Evolutionary conservation across 2,329 filamentous ascomycete genomes (phyloP), one percentile per base, ranked within the genome.

Genomic region (Rutstroemia sp.): DNA sequence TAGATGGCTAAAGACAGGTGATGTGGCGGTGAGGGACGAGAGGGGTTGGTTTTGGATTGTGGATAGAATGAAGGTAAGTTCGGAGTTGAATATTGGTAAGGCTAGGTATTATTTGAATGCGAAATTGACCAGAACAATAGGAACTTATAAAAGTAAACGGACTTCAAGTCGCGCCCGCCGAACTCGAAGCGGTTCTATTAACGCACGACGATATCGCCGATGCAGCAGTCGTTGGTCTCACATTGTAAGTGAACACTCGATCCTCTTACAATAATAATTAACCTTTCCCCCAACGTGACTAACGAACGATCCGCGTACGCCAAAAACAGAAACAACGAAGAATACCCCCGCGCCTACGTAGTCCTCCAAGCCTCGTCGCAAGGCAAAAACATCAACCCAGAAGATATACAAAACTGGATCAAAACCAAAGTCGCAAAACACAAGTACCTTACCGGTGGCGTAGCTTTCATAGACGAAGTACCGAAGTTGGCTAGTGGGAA

Each of bases 1-100:
- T 48, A 66, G 72, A 21, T 77, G 74, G 74, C 67, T 84, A 57
- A 78, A 75, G 66, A 84, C 82, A 0, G 82, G 82, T 0, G 82
- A 84, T 63, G 70, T 82, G 51, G 78, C 76, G 0, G 72, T 76
- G 44, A 70, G 73, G 49, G 73, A 82, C 57, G 60, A 75, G 51
- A 64, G 76, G 2, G 73, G 73, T 7, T 68, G 73, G 54, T 73
- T 94, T 65, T 95, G 85, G 75, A 92, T 83, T 55, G 77, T 81
- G 0, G 79, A 82, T 63, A 71, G 81, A 72, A 56, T 59, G 57
- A 61, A 74, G 66, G 72, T 73, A 19, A 50, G 58, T 55, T 60
- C 40, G 17, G 44, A 38, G 5, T 5, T 7, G n/a, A 17, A 38
- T 16, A 25, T 38, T 30, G 19, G 25, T 5, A 5, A 4, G 5